These are phyloP conservation scores for Geranium brycei DNA, from an alignment of 345 rosid species.

Conservation along the genomic window DNA sequence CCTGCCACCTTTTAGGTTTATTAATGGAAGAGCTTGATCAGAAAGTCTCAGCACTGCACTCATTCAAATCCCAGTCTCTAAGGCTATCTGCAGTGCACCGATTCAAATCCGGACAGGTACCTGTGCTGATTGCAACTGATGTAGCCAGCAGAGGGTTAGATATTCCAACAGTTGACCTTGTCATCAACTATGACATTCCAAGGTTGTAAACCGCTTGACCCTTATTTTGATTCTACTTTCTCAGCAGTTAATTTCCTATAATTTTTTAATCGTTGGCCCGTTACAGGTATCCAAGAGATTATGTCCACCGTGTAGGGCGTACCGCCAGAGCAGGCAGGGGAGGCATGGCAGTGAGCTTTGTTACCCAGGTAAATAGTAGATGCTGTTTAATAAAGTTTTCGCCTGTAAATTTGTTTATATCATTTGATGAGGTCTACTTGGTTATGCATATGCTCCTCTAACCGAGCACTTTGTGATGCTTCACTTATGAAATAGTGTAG, in stretches of 20 bases:
- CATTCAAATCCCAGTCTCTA: conserved; percentile 62
- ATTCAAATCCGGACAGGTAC: conserved; percentile 74
- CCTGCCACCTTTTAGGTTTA: conserved; percentile 62
- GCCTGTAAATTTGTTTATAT: neutral
- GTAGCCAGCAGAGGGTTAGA: conserved; percentile 95
- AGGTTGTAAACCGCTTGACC: conserved; percentile 28
- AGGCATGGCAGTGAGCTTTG: conserved; percentile 74
- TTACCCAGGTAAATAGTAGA: conserved; percentile 47
- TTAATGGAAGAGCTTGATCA: conserved; percentile 79
- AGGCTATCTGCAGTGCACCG: conserved; percentile 69
- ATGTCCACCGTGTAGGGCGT: conserved; percentile 95
- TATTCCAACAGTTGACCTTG: conserved; percentile 94
- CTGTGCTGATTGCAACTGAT: conserved; percentile 78
- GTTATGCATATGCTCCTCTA: neutral
- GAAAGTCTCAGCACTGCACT: conserved; percentile 62
- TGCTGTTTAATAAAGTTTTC: neutral
- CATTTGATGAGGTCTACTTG: neutral
- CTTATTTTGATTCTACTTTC: neutral
- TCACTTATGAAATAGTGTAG: too few species aligned
- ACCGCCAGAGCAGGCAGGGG: conserved; percentile 98
- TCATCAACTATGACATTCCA: conserved; percentile 84
- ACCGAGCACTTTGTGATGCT: neutral
- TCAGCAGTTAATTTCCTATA: neutral
- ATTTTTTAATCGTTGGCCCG: neutral
- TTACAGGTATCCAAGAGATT: conserved; percentile 74